Percentiles rank a stretch among this genome's conserved stretches.
These are phyloP conservation scores for Auricularia sp. DNA, from an alignment of 768 basidiomycete genomes.

Conservation along the genomic window DNA sequence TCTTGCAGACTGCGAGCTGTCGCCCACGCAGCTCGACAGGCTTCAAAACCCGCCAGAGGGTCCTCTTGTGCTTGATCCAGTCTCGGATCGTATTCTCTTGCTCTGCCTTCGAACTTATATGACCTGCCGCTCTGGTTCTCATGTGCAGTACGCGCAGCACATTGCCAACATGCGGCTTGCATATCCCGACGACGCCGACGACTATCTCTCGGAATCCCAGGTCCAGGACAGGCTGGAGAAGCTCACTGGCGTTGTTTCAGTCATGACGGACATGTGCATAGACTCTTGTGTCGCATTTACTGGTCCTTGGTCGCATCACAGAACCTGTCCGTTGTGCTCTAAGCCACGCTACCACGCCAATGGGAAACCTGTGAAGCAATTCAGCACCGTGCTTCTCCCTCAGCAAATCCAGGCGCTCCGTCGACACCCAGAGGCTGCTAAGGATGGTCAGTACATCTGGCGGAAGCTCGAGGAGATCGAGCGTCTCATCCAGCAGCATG, in stretches of 20 bases:
- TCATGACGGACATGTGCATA: conserved; percentile 33
- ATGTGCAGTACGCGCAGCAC: neutral
- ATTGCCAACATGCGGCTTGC: neutral
- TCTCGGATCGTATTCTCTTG: neutral
- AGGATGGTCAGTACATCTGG: conserved; percentile 19
- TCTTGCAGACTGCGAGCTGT: neutral
- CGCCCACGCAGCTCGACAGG: neutral
- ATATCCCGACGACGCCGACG: neutral
- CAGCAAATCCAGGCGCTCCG: conserved; percentile 35
- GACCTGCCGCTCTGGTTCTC: neutral
- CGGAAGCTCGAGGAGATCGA: conserved; percentile 5
- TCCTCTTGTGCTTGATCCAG: neutral
- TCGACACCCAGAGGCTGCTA: conserved; percentile 14
- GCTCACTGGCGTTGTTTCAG: conserved; percentile 26
- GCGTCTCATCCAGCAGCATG: conserved; percentile 4
- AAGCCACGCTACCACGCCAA: conserved; percentile 20
- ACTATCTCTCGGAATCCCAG: conserved; percentile 19
- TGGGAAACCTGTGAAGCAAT: conserved; percentile 14
- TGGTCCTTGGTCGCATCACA: conserved; percentile 23
- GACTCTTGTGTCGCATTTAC: conserved; percentile 33
- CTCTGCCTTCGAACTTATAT: neutral
- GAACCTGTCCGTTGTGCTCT: conserved; percentile 24
- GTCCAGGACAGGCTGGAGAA: conserved; percentile 20
- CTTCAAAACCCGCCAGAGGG: neutral
- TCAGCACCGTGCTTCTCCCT: conserved; percentile 31